These are phyloP conservation scores for Planoprotostelium fungivorum DNA, from an alignment of 78 protist genomes.

Conservation along the genomic window DNA sequence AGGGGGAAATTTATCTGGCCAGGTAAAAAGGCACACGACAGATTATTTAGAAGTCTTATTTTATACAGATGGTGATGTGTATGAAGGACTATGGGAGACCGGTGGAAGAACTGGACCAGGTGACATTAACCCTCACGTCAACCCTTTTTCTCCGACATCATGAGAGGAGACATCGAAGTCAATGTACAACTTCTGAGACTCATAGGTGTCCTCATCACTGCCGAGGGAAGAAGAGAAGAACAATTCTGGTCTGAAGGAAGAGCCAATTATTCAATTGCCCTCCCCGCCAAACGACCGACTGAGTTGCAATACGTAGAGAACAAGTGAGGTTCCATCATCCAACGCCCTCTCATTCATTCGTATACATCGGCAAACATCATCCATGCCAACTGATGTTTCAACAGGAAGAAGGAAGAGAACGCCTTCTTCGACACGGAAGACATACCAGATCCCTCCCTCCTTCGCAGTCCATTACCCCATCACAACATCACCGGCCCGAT, in stretches of 20 bases:
- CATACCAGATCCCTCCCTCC: no score
- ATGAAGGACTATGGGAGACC: neutral
- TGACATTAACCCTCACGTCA: no score
- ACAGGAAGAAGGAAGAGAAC: no score
- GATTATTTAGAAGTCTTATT: neutral
- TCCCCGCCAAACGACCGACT: neutral
- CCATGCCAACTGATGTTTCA: no score
- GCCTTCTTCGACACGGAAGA: no score
- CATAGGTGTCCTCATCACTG: neutral
- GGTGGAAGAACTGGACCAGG: neutral
- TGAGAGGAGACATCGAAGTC: neutral
- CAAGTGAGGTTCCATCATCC: neutral
- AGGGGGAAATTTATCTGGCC: neutral
- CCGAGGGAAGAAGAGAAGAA: neutral
- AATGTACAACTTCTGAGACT: neutral
- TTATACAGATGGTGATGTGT: neutral
- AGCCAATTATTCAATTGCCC: neutral
- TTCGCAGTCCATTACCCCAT: no score
- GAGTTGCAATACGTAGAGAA: neutral
- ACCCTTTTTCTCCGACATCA: no score
- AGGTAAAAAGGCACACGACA: neutral
- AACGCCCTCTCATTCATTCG: neutral
- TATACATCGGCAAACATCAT: no score
- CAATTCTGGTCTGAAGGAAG: neutral
- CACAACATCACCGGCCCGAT: no score